Evolutionary conservation across 1,284 basidiomycete genomes (phyloP).

Genomic region (Rhodofomes roseus): DNA sequence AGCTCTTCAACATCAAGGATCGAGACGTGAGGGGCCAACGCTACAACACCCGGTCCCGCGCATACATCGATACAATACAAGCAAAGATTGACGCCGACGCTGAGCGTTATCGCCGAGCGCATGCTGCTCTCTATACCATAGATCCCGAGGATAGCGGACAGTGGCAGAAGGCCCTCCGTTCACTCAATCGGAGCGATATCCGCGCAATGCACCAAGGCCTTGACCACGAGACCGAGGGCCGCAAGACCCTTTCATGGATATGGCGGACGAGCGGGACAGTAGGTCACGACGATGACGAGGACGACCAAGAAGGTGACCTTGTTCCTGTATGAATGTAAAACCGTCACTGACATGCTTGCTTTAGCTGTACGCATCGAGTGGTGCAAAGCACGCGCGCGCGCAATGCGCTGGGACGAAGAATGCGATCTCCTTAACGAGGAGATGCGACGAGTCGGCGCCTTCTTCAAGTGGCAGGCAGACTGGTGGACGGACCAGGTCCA

Average conservation of each 20-base stretch:
- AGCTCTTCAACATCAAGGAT: conserved; percentile 2
- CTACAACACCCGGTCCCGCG: conserved; percentile 2
- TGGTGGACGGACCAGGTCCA: neutral
- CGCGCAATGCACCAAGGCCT: neutral
- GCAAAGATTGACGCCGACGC: neutral
- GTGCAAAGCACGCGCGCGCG: conserved; percentile 15
- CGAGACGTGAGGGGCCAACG: neutral
- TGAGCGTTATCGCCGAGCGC: neutral
- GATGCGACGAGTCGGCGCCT: conserved; percentile 20
- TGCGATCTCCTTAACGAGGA: conserved; percentile 31
- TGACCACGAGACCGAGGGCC: neutral
- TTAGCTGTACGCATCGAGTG: conserved; percentile 9
- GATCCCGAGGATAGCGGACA: neutral
- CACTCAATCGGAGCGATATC: neutral
- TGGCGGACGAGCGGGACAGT: conserved; percentile 1
- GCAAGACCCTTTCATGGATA: conserved; percentile 3
- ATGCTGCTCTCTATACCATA: neutral
- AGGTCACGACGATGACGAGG: neutral
- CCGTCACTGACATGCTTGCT: neutral
- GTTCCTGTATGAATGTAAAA: too few species aligned
- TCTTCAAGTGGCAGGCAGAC: neutral
- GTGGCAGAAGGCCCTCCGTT: neutral
- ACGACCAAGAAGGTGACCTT: conserved; percentile 5
- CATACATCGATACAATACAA: neutral
- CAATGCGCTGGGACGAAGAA: conserved; percentile 32